These are phyloP conservation scores for Curvularia sp. DNA, from an alignment of 2,329 filamentous ascomycete genomes.

Conservation along the genomic window DNA sequence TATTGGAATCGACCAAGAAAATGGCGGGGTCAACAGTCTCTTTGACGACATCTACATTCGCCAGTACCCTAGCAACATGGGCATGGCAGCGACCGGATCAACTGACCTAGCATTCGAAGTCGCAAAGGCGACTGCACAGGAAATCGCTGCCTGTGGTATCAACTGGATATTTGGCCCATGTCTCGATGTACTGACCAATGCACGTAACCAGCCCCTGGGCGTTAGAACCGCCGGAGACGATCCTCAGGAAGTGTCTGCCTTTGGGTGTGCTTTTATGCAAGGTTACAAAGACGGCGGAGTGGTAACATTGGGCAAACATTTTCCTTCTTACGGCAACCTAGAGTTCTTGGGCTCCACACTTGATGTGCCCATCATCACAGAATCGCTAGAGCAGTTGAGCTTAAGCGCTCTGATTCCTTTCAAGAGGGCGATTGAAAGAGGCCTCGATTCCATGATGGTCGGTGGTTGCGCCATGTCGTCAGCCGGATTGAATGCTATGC, in stretches of 20 bases:
- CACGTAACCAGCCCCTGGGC: slow-evolving; percentile 86
- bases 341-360: slow-evolving; percentile 91
- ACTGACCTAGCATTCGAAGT: slow-evolving; percentile 86
- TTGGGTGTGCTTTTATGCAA: slow-evolving; percentile 87
- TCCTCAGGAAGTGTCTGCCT: slow-evolving; percentile 92
- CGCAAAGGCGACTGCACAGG: slow-evolving; percentile 90
- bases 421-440: slow-evolving; percentile 84
- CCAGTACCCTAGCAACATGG: slow-evolving; percentile 97
- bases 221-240: slow-evolving; percentile 92
- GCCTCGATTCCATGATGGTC: slow-evolving; percentile 93
- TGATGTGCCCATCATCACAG: slow-evolving; percentile 94
- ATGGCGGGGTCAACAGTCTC: slow-evolving; percentile 95
- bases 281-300: slow-evolving; percentile 92
- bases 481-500: slow-evolving; percentile 90
- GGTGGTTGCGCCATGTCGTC: slow-evolving; percentile 93
- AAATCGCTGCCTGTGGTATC: slow-evolving; percentile 90
- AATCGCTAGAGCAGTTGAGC: slow-evolving; percentile 90
- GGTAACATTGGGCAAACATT: slow-evolving; percentile 92
- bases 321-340: slow-evolving; percentile 93
- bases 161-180: slow-evolving; percentile 96
- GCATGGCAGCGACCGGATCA: slow-evolving; percentile 88
- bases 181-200: slow-evolving; percentile 91
- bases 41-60: slow-evolving; percentile 96
- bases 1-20: slow-evolving; percentile 95
- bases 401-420: slow-evolving; percentile 92